These are phyloP conservation scores for Candida cerambycidarum DNA, from an alignment of 805 yeast genomes.

Conservation along the genomic window DNA sequence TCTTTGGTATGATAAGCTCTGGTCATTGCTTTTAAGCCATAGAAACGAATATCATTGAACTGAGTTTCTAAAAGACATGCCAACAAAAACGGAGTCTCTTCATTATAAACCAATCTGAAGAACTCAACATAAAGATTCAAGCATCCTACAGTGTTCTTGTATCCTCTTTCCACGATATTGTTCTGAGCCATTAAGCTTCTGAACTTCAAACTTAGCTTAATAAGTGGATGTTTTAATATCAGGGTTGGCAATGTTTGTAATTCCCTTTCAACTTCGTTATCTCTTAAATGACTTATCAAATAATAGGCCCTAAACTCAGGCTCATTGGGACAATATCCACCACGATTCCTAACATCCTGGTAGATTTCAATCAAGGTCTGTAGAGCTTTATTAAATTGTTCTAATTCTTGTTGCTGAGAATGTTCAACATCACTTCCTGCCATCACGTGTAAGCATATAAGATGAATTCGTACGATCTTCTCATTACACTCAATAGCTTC, in stretches of 20 bases:
- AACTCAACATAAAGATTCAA: constrained; percentile 62
- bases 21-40: constrained; percentile 67
- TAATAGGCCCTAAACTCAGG: constrained; percentile 93
- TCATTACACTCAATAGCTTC: constrained; percentile 95
- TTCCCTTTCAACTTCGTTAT: constrained; percentile 79
- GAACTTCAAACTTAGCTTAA: constrained; percentile 72
- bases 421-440: constrained; percentile 68
- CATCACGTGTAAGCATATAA: constrained; percentile 81
- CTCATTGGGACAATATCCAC: constrained; percentile 74
- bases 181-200: constrained; percentile 68
- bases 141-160: constrained; percentile 50
- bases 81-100: constrained; percentile 60
- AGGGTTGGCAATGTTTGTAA: constrained; percentile 63
- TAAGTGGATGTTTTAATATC: constrained; percentile 51
- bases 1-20: constrained; percentile 68
- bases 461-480: constrained; percentile 83
- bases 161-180: constrained; percentile 54
- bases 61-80: constrained; percentile 77
- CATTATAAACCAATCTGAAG: constrained; percentile 52
- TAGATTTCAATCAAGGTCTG: constrained; percentile 89
- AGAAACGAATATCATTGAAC: constrained; percentile 74
- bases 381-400: constrained; percentile 87
- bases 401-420: constrained; percentile 93
- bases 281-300: constrained; percentile 73
- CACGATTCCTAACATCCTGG: constrained; percentile 69